Conservation (phyloP, 2,329 filamentous ascomycete genomes). For the Xylaria sp. region DNA sequence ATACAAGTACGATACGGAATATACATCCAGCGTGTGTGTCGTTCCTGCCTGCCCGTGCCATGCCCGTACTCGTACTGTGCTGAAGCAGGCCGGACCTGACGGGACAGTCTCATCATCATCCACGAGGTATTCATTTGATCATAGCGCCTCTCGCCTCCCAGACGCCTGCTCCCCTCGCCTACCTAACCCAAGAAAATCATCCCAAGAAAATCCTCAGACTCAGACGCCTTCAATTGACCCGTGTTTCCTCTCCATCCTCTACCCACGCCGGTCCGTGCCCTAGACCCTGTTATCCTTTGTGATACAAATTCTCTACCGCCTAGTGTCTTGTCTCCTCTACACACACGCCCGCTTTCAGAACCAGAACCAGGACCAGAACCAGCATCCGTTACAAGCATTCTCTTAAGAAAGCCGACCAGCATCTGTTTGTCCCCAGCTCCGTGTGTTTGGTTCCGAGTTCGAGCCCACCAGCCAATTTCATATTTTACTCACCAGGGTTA, state of each 20-base stretch:
- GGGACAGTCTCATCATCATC: conserved; percentile 7
- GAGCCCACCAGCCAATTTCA: conserved; percentile 8
- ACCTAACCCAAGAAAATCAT: too few species aligned
- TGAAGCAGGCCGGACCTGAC: conserved; percentile 3
- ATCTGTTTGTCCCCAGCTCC: conserved; percentile 15
- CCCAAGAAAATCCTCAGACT: not conserved
- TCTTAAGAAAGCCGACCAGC: conserved; percentile 5
- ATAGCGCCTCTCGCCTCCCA: not conserved
- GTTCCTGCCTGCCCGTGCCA: not conserved
- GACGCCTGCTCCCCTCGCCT: not conserved
- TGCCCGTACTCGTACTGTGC: conserved; percentile 3
- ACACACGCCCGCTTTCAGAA: conserved; percentile 11
- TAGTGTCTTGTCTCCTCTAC: not conserved
- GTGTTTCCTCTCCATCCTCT: too few species aligned
- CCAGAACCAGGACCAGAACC: not conserved
- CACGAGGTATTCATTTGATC: not conserved
- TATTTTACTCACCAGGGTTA: conserved; percentile 12
- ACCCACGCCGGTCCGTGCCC: not conserved
- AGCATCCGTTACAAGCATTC: not conserved
- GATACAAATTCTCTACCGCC: conserved; percentile 7
- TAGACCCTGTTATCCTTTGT: conserved; percentile 12
- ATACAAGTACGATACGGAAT: not conserved
- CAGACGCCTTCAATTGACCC: not conserved
- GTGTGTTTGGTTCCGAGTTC: conserved; percentile 13
- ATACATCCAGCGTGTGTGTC: not conserved